Evolutionary conservation across 768 basidiomycete species (phyloP), one percentile per base, ranked within the genome.

Genomic region (Boletus sp.): DNA sequence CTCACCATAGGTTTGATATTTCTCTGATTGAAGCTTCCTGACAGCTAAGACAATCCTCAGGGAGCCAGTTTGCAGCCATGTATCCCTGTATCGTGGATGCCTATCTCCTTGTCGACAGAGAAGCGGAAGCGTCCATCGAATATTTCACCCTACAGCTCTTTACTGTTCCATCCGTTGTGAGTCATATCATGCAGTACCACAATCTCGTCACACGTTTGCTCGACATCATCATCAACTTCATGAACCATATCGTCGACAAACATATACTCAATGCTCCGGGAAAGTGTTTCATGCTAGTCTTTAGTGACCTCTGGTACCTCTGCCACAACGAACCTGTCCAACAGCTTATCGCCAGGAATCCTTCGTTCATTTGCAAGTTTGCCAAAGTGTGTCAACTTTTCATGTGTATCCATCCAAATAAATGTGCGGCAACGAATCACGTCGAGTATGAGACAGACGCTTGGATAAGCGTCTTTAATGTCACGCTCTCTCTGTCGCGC

Each of bases 391-490:
- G 94, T 71, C 84, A 88, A 62, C 76, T 98, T 42, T 99, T 98
- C 78, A 90, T 92, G 84, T 92, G 91, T 61, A 81, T 98, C 67
- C 94, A 96, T 67, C 88, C 94, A 2, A 94, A 94, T 72, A 86
- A 87, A 63, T 84, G 96, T 17, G 92, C 89, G 18, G 84, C 80
- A 7, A 80, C 83, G 32, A 87, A 77, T 50, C 97, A 98, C 64
- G 85, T 99, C 64, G 96, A 98, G 71, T 99, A 91, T 75, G 97
- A 99, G 75, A 89, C 90, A 32, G 97, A 99, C 62, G 89, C 89
- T 18, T 97, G 95, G 96, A 92, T 97, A 60, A 91, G 88, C 64
- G 92, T 97, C 14, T 98, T 98, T 74, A 94, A 95, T 63, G 89
- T 98, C 24, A 94, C 94, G 7, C 82, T 96, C 10, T 94, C 92